These are phyloP conservation scores for Daldinia grandis DNA, from an alignment of 495 filamentous ascomycete species.

Conservation along the genomic window DNA sequence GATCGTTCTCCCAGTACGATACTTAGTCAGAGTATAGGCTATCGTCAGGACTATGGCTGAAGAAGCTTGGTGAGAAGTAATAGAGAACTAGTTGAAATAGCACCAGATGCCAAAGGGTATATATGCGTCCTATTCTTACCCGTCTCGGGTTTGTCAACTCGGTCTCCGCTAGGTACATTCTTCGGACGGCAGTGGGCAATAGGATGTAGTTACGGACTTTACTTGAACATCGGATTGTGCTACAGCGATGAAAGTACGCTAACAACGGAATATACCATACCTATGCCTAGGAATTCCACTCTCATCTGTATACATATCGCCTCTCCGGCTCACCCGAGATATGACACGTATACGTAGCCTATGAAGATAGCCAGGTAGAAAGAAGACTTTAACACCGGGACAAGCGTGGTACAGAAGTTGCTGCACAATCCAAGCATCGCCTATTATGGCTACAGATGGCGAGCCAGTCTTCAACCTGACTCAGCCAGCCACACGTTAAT, in stretches of 20 bases:
- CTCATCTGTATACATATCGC: not conserved
- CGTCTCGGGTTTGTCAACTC: slow-evolving; percentile 18
- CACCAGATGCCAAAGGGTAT: slow-evolving; percentile 20
- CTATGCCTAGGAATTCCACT: not conserved
- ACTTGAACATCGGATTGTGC: not conserved
- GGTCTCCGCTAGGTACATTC: slow-evolving; percentile 25
- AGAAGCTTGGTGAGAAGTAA: not conserved
- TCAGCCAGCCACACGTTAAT: slow-evolving; percentile 27
- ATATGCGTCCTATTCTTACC: slow-evolving; percentile 27
- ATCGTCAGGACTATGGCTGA: not conserved
- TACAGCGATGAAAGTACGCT: not conserved
- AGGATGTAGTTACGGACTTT: not conserved
- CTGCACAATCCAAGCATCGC: slow-evolving; percentile 3
- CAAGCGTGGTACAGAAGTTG: not conserved
- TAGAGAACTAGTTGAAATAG: slow-evolving; percentile 11
- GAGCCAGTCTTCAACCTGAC: slow-evolving; percentile 5
- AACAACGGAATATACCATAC: not conserved
- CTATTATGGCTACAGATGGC: not conserved
- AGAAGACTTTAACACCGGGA: not conserved
- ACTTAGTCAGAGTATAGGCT: not conserved
- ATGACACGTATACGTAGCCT: not conserved
- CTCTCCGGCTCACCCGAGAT: not conserved
- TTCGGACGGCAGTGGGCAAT: slow-evolving; percentile 9
- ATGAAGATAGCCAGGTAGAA: not conserved
- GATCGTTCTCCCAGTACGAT: not conserved